phyloP scores from a whole-genome alignment of 129 eudicot species.

The Flaveria sonorensis region DNA sequence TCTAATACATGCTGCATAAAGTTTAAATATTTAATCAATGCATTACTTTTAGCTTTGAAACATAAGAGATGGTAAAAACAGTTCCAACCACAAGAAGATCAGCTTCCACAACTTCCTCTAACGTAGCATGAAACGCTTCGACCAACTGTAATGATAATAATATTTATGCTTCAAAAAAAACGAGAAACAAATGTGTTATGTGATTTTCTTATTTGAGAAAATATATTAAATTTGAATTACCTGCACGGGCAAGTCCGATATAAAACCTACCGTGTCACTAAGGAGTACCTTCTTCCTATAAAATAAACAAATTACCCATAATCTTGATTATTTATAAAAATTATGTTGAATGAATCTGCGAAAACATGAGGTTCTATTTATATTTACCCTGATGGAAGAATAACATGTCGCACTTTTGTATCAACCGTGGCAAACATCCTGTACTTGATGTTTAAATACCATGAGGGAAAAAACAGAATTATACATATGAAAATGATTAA shows the following conservation, averaged over 20 bases:
- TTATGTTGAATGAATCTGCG: background rate
- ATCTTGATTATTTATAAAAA: constrained; percentile 8
- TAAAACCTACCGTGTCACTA: constrained; percentile 97
- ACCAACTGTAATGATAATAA: constrained; percentile 54
- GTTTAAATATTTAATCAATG: background rate
- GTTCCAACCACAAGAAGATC: constrained; percentile 93
- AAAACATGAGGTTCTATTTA: constrained; percentile 24
- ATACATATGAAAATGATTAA: background rate
- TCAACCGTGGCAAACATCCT: constrained; percentile 99
- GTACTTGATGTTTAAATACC: constrained; percentile 22
- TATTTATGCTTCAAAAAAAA: no score
- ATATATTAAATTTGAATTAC: no score
- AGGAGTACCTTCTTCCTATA: constrained; percentile 87
- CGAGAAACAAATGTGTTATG: background rate
- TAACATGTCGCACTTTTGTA: constrained; percentile 76
- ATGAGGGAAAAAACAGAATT: background rate
- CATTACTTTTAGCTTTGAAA: background rate
- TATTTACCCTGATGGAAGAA: constrained; percentile 94
- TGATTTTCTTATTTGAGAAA: no score
- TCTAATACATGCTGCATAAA: constrained; percentile 91
- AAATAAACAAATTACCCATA: constrained; percentile 13
- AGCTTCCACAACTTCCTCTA: constrained; percentile 99
- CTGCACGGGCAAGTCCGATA: constrained; percentile 97
- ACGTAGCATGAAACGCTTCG: constrained; percentile 96
- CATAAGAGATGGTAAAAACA: background rate